Base-by-base conservation (phyloP, 257 asterid genomes). In the Salvia splendens region DNA sequence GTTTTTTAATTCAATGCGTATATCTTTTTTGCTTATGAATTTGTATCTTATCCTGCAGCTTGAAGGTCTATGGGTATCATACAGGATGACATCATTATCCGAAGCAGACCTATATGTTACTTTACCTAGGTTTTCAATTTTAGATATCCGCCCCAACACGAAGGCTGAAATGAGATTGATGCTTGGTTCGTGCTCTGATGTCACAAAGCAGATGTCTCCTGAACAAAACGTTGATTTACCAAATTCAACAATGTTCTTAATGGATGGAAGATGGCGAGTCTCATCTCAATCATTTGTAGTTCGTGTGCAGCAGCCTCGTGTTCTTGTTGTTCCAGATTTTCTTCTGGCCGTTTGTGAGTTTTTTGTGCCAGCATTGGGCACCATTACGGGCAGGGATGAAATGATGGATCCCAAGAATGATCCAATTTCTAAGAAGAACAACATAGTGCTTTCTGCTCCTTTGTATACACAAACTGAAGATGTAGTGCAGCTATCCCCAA, bases 231-330 rank as follows among this genome's bases (percentile, higher is more conserved):
- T 51, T 49, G 92, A 87, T 71, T 65, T 78, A 69, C 89, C 97
- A 62, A 88, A 73, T 65, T 91, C 99, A 63, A 94, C 97, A 52
- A 94, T 94, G 97, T 76, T 94, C 67, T 86, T 94, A 81, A 91
- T 94, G 99, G 99, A 94, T 71, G 94, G 96, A 69, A 86, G 97
- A 78, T 91, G 99, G 99, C 84, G 99, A 75, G 78, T 72, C 71
- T 79, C 96, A 58, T 94, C 97, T 20, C 91, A 82, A 69, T 94
- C 97, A 36, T 88, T 94, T 80, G 97, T 94, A 52, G 82, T 94
- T 71, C 95, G 99, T 46, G 79, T 81, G 64, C 99, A 94, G 84
- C 99, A 94, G 84, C 99, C 99, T 73, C 89, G 99, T 49, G 79
- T 94, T 71, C 95, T 94, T 64, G 93, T 91, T 71, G 99, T 91